Conservation (phyloP, 1,284 basidiomycete genomes). For the Boletus sp. region DNA sequence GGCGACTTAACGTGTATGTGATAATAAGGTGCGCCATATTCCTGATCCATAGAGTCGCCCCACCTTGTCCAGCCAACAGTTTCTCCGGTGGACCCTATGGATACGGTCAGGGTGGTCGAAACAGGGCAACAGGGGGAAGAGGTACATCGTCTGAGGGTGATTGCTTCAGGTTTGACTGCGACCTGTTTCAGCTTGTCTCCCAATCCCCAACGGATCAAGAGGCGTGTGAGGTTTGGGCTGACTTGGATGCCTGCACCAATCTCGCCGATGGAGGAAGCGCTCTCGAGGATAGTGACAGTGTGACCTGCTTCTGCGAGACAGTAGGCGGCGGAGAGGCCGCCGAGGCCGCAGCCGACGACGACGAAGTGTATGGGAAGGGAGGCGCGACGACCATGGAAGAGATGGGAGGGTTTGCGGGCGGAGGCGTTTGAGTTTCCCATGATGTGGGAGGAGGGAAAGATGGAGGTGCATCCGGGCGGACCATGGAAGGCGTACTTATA, state of each 20-base stretch:
- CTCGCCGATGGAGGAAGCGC: constrained; percentile 37
- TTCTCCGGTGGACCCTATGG: constrained; percentile 39
- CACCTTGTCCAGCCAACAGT: constrained; percentile 43
- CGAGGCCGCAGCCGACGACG: constrained; percentile 51
- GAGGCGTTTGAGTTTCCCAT: constrained; percentile 2
- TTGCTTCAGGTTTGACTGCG: constrained; percentile 40
- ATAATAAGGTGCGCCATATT: constrained; percentile 50
- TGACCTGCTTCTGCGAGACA: constrained; percentile 47
- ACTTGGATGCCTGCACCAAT: constrained; percentile 50
- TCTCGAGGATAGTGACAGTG: constrained; percentile 45
- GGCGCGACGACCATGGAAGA: constrained; percentile 31
- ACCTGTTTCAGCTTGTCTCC: constrained; percentile 38
- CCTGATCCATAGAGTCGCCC: constrained; percentile 39
- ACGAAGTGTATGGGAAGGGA: constrained; percentile 37
- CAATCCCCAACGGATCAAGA: constrained; percentile 52
- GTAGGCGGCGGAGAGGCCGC: constrained; percentile 47
- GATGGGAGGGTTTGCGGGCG: constrained; percentile 12
- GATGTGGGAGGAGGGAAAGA: constrained; percentile 25
- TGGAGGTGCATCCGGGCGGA: constrained; percentile 2
- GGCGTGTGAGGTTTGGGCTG: constrained; percentile 45
- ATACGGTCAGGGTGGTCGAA: background rate
- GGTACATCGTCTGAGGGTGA: constrained; percentile 48
- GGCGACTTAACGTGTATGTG: constrained; percentile 42
- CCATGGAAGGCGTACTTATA: background rate
- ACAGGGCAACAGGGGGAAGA: background rate